Evolutionary conservation across 176 grass and related monocot species (phyloP).

Genomic region (Puccinellia tenuiflora): DNA sequence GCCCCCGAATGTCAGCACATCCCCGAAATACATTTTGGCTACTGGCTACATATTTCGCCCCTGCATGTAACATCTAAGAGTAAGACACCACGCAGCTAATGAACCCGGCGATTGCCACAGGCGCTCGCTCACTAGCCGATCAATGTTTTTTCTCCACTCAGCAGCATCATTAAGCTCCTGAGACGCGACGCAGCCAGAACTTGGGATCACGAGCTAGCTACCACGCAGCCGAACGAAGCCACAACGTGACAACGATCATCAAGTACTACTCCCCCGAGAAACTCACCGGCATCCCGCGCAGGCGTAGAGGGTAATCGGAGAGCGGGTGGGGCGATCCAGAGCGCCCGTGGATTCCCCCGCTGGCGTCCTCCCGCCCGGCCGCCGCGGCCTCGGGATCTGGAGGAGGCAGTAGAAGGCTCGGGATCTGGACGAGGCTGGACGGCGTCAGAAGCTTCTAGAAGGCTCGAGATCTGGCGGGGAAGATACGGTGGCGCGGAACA

Average conservation of each 20-base stretch:
- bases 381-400: background rate
- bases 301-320: background rate
- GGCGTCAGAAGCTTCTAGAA: background rate
- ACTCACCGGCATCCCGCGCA: conserved; percentile 23
- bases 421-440: conserved; percentile 12
- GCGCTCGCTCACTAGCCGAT: background rate
- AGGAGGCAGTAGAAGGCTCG: background rate
- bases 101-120: background rate
- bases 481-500: background rate
- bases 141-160: background rate
- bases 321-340: background rate
- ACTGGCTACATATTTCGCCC: background rate
- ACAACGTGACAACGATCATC: too few species aligned
- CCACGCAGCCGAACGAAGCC: background rate
- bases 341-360: background rate
- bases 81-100: background rate
- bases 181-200: background rate
- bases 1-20: background rate
- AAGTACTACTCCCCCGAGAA: background rate
- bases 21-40: background rate
- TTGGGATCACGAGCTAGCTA: background rate
- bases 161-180: background rate
- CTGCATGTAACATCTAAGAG: background rate
- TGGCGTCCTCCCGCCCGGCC: background rate
- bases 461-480: conserved; percentile 10